These are phyloP conservation scores for Letharia columbiana DNA, from an alignment of 495 filamentous ascomycete species.

Conservation along the genomic window DNA sequence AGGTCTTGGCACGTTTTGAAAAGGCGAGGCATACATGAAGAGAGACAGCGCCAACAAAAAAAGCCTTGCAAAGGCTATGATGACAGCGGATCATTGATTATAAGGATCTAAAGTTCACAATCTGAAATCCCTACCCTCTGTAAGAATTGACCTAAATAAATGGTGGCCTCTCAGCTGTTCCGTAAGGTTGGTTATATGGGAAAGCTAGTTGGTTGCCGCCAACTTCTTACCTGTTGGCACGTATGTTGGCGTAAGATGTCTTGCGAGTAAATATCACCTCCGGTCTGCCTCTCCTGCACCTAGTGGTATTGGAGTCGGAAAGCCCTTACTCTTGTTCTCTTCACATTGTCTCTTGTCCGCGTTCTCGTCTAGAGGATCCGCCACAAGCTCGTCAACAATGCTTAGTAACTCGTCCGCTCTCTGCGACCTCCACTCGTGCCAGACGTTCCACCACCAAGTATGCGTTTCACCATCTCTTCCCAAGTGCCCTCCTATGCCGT, in stretches of 20 bases:
- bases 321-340: slow-evolving; percentile 19
- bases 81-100: not conserved
- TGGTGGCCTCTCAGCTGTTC: not conserved
- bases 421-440: slow-evolving; percentile 49
- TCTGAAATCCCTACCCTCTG: not conserved
- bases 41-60: not conserved
- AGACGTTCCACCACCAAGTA: slow-evolving; percentile 48
- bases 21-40: not conserved
- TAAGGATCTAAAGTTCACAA: not conserved
- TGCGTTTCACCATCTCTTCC: slow-evolving; percentile 40
- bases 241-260: not conserved
- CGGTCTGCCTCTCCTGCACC: not conserved
- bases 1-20: not conserved
- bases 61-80: not conserved
- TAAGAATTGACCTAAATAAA: not conserved
- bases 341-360: slow-evolving; percentile 18
- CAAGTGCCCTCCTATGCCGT: slow-evolving; percentile 37
- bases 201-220: not conserved
- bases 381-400: slow-evolving; percentile 42
- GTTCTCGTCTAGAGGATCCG: slow-evolving; percentile 27
- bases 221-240: not conserved
- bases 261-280: not conserved
- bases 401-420: slow-evolving; percentile 51
- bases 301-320: slow-evolving; percentile 16
- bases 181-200: too few species aligned